phyloP scores from a whole-genome alignment of 1,284 basidiomycete species.

The Clitocybe nebularis region DNA sequence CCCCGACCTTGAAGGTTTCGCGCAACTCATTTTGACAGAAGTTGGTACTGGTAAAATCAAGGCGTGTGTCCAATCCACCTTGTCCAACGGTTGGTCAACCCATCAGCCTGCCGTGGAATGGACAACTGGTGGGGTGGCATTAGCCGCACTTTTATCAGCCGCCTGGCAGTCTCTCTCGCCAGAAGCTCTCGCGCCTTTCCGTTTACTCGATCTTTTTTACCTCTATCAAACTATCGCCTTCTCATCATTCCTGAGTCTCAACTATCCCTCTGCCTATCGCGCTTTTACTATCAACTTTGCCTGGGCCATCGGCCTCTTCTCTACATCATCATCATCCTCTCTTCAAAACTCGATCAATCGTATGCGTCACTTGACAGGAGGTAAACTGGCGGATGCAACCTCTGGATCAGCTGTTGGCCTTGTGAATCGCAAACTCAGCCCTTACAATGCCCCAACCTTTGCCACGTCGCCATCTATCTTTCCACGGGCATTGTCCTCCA shows the following conservation, averaged over 20 bases:
- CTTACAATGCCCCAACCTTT: conserved; percentile 52
- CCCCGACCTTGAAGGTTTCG: conserved; percentile 90
- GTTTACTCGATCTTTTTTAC: conserved; percentile 78
- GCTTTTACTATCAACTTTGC: conserved; percentile 83
- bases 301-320: conserved; percentile 86
- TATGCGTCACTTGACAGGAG: conserved; percentile 82
- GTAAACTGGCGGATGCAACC: conserved; percentile 56
- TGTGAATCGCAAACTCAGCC: conserved; percentile 76
- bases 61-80: conserved; percentile 88
- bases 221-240: conserved; percentile 82
- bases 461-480: conserved; percentile 1
- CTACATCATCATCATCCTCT: conserved; percentile 45
- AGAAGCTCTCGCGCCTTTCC: conserved; percentile 48
- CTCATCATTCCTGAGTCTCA: conserved; percentile 76
- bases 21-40: conserved; percentile 74
- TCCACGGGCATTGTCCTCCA: conserved; percentile 4
- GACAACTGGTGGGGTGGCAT: conserved; percentile 67
- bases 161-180: conserved; percentile 59
- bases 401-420: conserved; percentile 61
- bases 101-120: conserved; percentile 75
- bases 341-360: conserved; percentile 79
- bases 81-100: conserved; percentile 88
- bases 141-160: conserved; percentile 67
- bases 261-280: conserved; percentile 83
- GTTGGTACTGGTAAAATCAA: conserved; percentile 66